Base-by-base conservation (phyloP, 495 filamentous ascomycete genomes). In the Cudoniella acicularis region DNA sequence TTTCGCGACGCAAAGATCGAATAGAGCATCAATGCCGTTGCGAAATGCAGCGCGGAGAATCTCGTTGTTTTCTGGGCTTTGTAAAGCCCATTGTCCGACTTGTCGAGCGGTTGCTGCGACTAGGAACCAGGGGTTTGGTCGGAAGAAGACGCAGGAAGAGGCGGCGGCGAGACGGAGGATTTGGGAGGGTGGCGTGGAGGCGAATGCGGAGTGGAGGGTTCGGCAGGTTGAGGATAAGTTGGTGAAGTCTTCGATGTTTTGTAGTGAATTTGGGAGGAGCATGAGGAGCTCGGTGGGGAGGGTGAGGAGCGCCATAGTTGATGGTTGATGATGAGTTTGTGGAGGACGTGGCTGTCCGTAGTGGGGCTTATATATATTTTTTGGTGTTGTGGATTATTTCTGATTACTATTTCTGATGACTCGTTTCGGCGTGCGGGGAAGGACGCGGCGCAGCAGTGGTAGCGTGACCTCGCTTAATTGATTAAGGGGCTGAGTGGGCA, bases 71-170 rank as follows among this genome's bases (percentile, higher is more conserved):
- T 47, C 52, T 2, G 54, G 42, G 9, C 61, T 62, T n/a, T 54
- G 49, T 10, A 70, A 60, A 3, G 73, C 73, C 75, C 75, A 77
- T 18, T 62, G 47, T 10, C 71, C 63, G 30, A 71, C 56, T 47
- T 73, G 51, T 0, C 61, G 40, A 9, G 67, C 72, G 2, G 64
- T 68, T 4, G 72, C 72, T n/a, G 67, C 64, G 22, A 68, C 63
- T 17, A 77, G 69, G 54, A 75, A 71, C 45, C 67, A 49, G 2
- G 74, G 73, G 45, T 68, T 62, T 3, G 73, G 74, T 10, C 70
- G 68, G 63, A 74, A 77, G 62, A 76, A 74, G 42, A 60, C 61
- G 2, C 60, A 64, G n/a, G 57, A 51, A 1, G 67, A 68, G 11
- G 64, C 62, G 6, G 57, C 65, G 10, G 74, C 36, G 9, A 41